phyloP scores from a whole-genome alignment of 208 protist genomes.

The Wallacemonas collosoma region DNA sequence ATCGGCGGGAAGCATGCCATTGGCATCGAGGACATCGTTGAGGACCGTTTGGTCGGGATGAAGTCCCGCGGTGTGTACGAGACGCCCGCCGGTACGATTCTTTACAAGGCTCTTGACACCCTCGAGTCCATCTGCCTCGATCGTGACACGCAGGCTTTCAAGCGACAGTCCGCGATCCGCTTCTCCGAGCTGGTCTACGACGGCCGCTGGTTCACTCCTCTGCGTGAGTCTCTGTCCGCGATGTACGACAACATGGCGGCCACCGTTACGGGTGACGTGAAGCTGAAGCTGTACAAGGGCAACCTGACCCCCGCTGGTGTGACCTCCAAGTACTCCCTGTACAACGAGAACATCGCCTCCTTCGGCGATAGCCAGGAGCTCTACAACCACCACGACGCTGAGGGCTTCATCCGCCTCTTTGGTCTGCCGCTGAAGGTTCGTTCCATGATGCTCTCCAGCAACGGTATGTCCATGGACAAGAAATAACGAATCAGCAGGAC shows the following conservation, averaged over 20 bases:
- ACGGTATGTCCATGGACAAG: neutral
- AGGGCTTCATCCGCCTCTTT: constrained; percentile 36
- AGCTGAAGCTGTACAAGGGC: constrained; percentile 37
- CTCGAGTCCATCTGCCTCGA: constrained; percentile 32
- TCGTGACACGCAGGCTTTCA: constrained; percentile 37
- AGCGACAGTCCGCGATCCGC: constrained; percentile 34
- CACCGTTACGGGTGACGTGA: constrained; percentile 32
- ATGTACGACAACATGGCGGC: constrained; percentile 33
- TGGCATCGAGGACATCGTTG: constrained; percentile 36
- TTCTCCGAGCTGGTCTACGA: constrained; percentile 38
- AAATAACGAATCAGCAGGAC: neutral
- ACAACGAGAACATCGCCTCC: constrained; percentile 35
- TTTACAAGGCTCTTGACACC: constrained; percentile 33
- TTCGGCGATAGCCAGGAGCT: constrained; percentile 32
- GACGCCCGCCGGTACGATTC: constrained; percentile 31
- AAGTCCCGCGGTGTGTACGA: constrained; percentile 41
- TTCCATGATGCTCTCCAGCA: constrained; percentile 17
- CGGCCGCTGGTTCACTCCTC: constrained; percentile 35
- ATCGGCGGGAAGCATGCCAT: constrained; percentile 31
- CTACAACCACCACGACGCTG: constrained; percentile 35
- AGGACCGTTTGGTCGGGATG: constrained; percentile 36
- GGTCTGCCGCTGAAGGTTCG: constrained; percentile 28
- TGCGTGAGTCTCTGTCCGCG: constrained; percentile 26
- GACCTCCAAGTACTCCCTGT: constrained; percentile 27
- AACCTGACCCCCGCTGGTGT: constrained; percentile 24